phyloP scores from a whole-genome alignment of 208 protist genomes.

The Trichomonas vaginalis region DNA sequence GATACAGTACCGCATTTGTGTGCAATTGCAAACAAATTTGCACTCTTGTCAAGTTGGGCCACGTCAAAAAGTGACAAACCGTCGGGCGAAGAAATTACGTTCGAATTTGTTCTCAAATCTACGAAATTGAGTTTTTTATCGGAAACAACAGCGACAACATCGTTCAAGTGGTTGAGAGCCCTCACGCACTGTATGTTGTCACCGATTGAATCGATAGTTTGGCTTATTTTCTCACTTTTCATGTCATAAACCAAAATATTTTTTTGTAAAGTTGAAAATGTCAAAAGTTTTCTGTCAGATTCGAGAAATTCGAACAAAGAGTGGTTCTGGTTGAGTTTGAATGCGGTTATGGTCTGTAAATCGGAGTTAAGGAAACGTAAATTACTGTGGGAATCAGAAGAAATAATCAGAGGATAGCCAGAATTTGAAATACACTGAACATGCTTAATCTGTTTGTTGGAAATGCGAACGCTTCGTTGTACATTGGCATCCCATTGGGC shows the following conservation, averaged over 20 bases:
- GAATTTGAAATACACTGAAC: background rate
- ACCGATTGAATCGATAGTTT: background rate
- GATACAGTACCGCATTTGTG: background rate
- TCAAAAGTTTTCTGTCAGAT: background rate
- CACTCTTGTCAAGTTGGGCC: background rate
- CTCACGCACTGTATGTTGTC: background rate
- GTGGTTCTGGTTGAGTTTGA: background rate
- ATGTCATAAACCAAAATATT: background rate
- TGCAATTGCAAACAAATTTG: background rate
- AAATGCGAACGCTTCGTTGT: background rate
- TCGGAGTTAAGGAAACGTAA: background rate
- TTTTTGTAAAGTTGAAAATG: background rate
- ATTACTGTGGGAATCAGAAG: background rate
- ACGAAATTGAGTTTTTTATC: background rate
- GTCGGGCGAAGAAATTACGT: background rate
- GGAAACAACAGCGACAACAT: background rate
- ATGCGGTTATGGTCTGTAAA: background rate
- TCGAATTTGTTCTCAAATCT: background rate
- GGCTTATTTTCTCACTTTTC: background rate
- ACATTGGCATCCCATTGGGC: background rate
- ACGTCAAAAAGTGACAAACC: background rate
- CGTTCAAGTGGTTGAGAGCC: background rate
- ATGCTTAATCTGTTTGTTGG: background rate
- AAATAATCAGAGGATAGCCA: background rate
- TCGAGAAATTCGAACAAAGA: background rate